Conservation (phyloP, 2,329 filamentous ascomycete species). For the Pseudogymnoascus sp. region DNA sequence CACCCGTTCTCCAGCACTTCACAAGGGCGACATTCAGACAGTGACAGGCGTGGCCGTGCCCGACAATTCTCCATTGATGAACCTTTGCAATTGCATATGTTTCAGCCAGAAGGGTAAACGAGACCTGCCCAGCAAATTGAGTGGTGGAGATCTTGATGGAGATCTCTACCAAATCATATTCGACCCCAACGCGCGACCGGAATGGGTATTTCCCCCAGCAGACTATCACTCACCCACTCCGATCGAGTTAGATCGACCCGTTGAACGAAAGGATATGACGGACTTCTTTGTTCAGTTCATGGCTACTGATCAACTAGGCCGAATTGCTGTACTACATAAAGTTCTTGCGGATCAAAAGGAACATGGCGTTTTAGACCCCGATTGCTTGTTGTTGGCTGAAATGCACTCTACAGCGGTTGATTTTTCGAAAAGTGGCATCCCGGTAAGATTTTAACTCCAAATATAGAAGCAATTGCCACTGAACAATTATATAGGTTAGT, state of each 20-base stretch:
- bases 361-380: constrained; percentile 41
- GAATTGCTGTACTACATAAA: constrained; percentile 57
- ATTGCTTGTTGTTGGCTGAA: constrained; percentile 48
- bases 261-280: constrained; percentile 59
- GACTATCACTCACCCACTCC: constrained; percentile 57
- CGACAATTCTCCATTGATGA: constrained; percentile 46
- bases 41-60: constrained; percentile 50
- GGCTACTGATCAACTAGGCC: constrained; percentile 54
- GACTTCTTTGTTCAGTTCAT: constrained; percentile 76
- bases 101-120: constrained; percentile 65
- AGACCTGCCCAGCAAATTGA: constrained; percentile 70
- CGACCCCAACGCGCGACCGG: constrained; percentile 46
- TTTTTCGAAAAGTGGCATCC: constrained; percentile 66
- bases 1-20: not conserved
- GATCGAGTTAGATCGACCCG: constrained; percentile 49
- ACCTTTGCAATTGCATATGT: constrained; percentile 64
- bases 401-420: constrained; percentile 66
- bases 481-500: not conserved
- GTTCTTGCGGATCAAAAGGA: constrained; percentile 51
- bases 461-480: not conserved
- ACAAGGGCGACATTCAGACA: not conserved
- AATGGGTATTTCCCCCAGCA: constrained; percentile 45
- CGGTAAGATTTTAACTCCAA: constrained; percentile 30
- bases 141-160: constrained; percentile 76
- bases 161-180: constrained; percentile 76